A percentile compares a stretch with the other conserved stretches of the same genome.
Evolutionary conservation across 2,329 filamentous ascomycete species (phyloP).

Genomic region (Aspergillus arachidicola): DNA sequence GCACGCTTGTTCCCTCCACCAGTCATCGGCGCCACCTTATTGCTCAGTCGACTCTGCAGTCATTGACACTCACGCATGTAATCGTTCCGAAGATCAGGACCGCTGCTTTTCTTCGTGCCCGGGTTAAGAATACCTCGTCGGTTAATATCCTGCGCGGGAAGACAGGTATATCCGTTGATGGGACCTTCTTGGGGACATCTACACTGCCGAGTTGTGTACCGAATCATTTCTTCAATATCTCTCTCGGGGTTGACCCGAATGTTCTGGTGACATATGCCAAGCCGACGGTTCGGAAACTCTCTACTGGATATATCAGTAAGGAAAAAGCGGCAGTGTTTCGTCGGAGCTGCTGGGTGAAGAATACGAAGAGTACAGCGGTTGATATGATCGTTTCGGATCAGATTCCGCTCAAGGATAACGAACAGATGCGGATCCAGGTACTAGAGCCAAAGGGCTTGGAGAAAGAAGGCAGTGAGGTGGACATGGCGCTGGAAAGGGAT

Average conservation of each 20-base stretch:
- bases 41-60: slow-evolving; percentile 37
- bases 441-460: slow-evolving; percentile 32
- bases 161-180: slow-evolving; percentile 33
- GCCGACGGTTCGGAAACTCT: slow-evolving; percentile 29
- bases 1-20: slow-evolving; percentile 39
- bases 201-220: slow-evolving; percentile 29
- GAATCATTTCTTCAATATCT: slow-evolving; percentile 31
- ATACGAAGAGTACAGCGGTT: slow-evolving; percentile 31
- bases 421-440: slow-evolving; percentile 32
- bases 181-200: slow-evolving; percentile 33
- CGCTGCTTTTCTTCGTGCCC: slow-evolving; percentile 44
- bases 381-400: slow-evolving; percentile 35
- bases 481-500: slow-evolving; percentile 34
- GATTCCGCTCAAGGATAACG: slow-evolving; percentile 36
- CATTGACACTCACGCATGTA: slow-evolving; percentile 40
- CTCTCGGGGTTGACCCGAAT: slow-evolving; percentile 35
- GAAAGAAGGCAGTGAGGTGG: slow-evolving; percentile 27
- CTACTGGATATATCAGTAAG: slow-evolving; percentile 34
- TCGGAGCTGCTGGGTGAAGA: slow-evolving; percentile 33
- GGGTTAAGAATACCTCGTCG: slow-evolving; percentile 40
- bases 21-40: slow-evolving; percentile 41
- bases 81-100: slow-evolving; percentile 44
- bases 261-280: slow-evolving; percentile 36
- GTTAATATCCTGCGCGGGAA: slow-evolving; percentile 33
- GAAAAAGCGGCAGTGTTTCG: slow-evolving; percentile 35